phyloP scores from a whole-genome alignment of 208 protist species.

The Acanthamoeba triangularis region DNA sequence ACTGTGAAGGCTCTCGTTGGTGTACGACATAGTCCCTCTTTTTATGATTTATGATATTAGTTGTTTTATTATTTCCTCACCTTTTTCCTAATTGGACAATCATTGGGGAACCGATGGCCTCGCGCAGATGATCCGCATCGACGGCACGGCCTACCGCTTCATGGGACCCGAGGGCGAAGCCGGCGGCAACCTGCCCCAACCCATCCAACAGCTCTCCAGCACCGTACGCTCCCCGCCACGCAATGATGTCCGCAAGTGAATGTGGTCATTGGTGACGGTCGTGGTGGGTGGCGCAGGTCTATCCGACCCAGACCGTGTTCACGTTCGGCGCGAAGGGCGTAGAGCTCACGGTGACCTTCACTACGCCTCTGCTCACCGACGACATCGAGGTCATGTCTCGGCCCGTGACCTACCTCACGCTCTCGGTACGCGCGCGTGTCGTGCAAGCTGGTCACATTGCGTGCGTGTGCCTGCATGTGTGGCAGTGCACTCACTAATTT shows the following conservation, averaged over 20 bases:
- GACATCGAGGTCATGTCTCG: conserved; percentile 52
- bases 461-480: not conserved
- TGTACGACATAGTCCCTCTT: not conserved
- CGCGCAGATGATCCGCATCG: conserved; percentile 16
- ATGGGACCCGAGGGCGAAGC: conserved; percentile 65
- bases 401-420: conserved; percentile 68
- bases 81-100: not conserved
- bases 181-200: not conserved
- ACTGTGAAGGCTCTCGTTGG: conserved; percentile 40
- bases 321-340: conserved; percentile 66
- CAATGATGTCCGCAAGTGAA: not conserved
- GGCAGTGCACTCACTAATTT: not conserved
- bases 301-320: conserved; percentile 76
- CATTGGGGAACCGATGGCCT: not conserved
- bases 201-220: conserved; percentile 78
- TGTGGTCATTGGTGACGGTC: no score
- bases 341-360: conserved; percentile 77
- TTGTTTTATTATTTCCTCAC: not conserved
- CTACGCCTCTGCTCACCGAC: conserved; percentile 57
- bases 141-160: conserved; percentile 71
- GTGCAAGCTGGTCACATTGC: not conserved
- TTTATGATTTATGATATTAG: not conserved
- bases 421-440: not conserved
- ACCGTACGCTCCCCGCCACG: not conserved
- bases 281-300: conserved; percentile 6